Conservation (phyloP, 441 rosid genomes). For the Viola pubescens region DNA sequence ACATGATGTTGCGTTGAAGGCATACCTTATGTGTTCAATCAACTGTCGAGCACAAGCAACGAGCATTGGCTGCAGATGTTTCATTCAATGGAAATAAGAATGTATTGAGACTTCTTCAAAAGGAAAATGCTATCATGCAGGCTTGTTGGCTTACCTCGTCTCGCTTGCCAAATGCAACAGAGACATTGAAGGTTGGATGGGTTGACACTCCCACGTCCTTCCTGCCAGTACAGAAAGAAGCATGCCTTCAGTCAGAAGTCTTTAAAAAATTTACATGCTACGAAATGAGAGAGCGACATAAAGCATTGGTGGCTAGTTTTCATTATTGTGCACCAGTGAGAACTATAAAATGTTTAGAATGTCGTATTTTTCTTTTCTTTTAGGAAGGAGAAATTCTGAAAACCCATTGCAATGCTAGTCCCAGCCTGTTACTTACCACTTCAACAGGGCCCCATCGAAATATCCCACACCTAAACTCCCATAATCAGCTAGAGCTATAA, state of each 20-base stretch:
- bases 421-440: no score
- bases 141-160: conserved; percentile 48
- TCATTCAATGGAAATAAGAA: conserved; percentile 15
- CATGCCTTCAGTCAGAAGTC: neutral
- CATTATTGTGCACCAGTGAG: no score
- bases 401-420: no score
- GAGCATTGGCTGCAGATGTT: conserved; percentile 56
- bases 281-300: no score
- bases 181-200: conserved; percentile 65
- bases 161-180: conserved; percentile 81
- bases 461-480: no score
- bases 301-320: no score
- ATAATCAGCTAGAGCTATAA: no score
- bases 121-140: neutral
- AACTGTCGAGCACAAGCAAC: conserved; percentile 72
- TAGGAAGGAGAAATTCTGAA: no score
- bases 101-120: conserved; percentile 5
- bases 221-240: conserved; percentile 30
- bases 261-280: no score
- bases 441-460: no score
- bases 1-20: neutral
- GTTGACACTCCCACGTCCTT: conserved; percentile 76
- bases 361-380: no score
- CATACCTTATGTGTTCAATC: conserved; percentile 73
- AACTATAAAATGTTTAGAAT: no score